A percentile compares a stretch with the other conserved stretches of the same genome.
These are phyloP conservation scores for Thalassiosira profunda DNA, from an alignment of 108 stramenopile genomes.

Conservation along the genomic window DNA sequence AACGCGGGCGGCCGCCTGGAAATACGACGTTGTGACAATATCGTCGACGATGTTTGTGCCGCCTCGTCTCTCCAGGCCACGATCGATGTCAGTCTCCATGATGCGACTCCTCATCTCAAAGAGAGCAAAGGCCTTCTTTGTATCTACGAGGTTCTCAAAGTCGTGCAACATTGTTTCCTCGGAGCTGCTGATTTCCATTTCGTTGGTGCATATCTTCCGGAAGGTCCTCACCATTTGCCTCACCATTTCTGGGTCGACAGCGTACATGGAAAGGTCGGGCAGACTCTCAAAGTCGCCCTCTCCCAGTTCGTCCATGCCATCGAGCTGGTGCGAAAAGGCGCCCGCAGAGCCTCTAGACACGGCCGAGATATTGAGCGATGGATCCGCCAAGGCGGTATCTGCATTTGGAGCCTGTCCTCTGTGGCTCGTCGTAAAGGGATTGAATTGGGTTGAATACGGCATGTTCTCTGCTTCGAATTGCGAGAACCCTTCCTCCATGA, in stretches of 20 bases:
- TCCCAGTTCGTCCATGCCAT: slow-evolving; percentile 11
- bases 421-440: slow-evolving; percentile 36
- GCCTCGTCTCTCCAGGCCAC: slow-evolving; percentile 82
- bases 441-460: slow-evolving; percentile 26
- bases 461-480: slow-evolving; percentile 5
- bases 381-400: slow-evolving; percentile 27
- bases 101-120: slow-evolving; percentile 92
- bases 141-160: slow-evolving; percentile 71
- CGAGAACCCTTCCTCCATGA: not conserved
- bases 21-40: slow-evolving; percentile 74
- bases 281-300: slow-evolving; percentile 18
- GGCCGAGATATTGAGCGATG: slow-evolving; percentile 35
- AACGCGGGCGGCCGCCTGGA: slow-evolving; percentile 72
- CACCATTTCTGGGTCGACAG: slow-evolving; percentile 61
- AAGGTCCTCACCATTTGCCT: slow-evolving; percentile 72
- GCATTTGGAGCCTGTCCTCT: too few relatives aligned
- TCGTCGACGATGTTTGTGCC: slow-evolving; percentile 85
- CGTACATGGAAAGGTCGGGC: slow-evolving; percentile 63
- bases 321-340: slow-evolving; percentile 15
- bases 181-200: slow-evolving; percentile 42
- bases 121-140: slow-evolving; percentile 85
- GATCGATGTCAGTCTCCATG: slow-evolving; percentile 92
- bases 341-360: slow-evolving; percentile 19
- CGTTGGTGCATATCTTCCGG: slow-evolving; percentile 62
- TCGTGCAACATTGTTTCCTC: slow-evolving; percentile 48